Conservation (phyloP, 352 stramenopile species). For the Phytophthora lateralis region DNA sequence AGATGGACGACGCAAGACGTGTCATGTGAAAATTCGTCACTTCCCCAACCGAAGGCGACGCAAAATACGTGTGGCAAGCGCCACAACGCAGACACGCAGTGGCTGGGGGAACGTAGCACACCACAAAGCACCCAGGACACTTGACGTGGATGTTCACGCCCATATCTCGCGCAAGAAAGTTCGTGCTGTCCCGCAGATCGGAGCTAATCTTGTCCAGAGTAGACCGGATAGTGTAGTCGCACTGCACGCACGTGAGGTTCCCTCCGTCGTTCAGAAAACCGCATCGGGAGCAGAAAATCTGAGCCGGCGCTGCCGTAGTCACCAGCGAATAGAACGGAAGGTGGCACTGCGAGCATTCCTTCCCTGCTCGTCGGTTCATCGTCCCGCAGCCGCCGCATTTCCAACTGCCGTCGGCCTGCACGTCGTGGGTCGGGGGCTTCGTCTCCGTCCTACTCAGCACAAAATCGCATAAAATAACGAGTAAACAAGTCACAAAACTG, state of each 20-base stretch:
- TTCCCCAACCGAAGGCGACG: slow-evolving; percentile 74
- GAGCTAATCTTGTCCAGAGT: slow-evolving; percentile 76
- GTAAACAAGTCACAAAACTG: background rate
- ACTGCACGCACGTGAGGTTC: slow-evolving; percentile 74
- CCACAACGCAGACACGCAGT: slow-evolving; percentile 82
- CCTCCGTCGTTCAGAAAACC: slow-evolving; percentile 77
- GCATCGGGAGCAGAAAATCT: slow-evolving; percentile 82
- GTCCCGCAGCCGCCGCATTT: slow-evolving; percentile 67
- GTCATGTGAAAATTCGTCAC: slow-evolving; percentile 88
- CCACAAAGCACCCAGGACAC: slow-evolving; percentile 74
- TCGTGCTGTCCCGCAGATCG: slow-evolving; percentile 79
- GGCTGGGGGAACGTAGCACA: slow-evolving; percentile 78
- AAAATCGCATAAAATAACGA: background rate
- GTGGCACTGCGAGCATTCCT: slow-evolving; percentile 65
- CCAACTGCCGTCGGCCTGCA: slow-evolving; percentile 73
- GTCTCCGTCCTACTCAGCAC: slow-evolving; percentile 45
- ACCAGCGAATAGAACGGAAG: slow-evolving; percentile 70
- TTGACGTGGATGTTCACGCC: slow-evolving; percentile 86
- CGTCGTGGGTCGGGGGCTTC: slow-evolving; percentile 70
- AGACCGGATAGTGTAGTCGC: slow-evolving; percentile 76
- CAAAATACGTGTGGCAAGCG: slow-evolving; percentile 84
- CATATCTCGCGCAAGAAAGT: slow-evolving; percentile 81
- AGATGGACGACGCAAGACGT: slow-evolving; percentile 77
- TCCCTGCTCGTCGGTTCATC: slow-evolving; percentile 63
- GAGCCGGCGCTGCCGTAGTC: slow-evolving; percentile 64